Evolutionary conservation across 441 rosid species (phyloP), one percentile per base, ranked within the genome.

Genomic region (Pelargonium australe): DNA sequence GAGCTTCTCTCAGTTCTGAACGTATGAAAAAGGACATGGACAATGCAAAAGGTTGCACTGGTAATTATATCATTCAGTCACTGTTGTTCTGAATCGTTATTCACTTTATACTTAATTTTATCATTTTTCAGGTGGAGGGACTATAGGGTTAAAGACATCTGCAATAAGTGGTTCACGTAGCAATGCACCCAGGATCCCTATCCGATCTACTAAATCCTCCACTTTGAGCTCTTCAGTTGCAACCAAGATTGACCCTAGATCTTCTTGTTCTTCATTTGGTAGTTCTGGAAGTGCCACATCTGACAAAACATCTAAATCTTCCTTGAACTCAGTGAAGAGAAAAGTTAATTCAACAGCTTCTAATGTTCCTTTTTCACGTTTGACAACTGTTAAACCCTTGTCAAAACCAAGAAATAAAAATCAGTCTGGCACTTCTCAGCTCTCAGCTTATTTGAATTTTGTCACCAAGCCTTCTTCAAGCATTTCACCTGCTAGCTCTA

Each of bases 181-280:
- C 75, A 67, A 57, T 41, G 64, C 80, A 58, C 87, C 86, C 43
- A 84, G 84, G 81, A 43, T 62, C 65, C 76, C 60, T 60, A 60
- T 60, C 37, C 13, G 64, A 61, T 75, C 84, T 73, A 73, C 68
- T 58, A 86, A 76, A 72, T 78, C 90, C 64, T 71, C 72, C 79
- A 72, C 84, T 69, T 71, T 76, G 53, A 73, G 76, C 60, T 82
- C 87, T 80, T 81, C 90, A 74, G 72, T 72, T 49, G 79, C 82
- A 79, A 74, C 77, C 66, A 87, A 85, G 79, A 75, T 68, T 4
- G 88, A 85, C 71, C 68, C 81, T 79, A 79, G 76, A 68, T 73
- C 92, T 76, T 85, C 98, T 68, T 75, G 85, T 74, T 88, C 95
- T 66, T 85, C 91, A 19, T 68, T 80, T 31, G 92, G 85, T 71